Conservation (phyloP, 805 yeast genomes). For the Groenewaldozyma tartarivorans region DNA sequence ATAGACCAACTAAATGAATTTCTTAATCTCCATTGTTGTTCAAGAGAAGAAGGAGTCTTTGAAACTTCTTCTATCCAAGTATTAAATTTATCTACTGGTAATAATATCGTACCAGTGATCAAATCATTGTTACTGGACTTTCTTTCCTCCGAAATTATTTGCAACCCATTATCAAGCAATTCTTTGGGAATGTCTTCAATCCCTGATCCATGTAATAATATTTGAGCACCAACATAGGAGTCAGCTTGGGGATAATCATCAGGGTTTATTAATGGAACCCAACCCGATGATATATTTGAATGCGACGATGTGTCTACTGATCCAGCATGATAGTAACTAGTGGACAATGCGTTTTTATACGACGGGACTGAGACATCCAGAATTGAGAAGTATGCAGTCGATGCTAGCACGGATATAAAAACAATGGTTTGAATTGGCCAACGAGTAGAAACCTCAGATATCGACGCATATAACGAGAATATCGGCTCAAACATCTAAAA, state of each 20-base stretch:
- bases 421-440: conserved; percentile 84
- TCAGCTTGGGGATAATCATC: conserved; percentile 11
- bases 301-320: conserved; percentile 6
- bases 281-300: conserved; percentile 2
- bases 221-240: conserved; percentile 15
- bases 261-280: conserved; percentile 9
- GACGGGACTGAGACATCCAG: conserved; percentile 32
- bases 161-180: neutral
- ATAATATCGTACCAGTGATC: conserved; percentile 6
- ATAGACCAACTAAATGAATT: conserved; percentile 27
- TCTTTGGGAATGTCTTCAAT: conserved; percentile 12
- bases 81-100: conserved; percentile 20
- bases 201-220: conserved; percentile 16
- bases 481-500: conserved; percentile 4
- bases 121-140: neutral
- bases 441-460: conserved; percentile 48
- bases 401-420: conserved; percentile 60
- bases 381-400: conserved; percentile 65
- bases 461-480: conserved; percentile 38
- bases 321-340: conserved; percentile 17
- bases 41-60: conserved; percentile 3
- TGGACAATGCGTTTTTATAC: conserved; percentile 11
- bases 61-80: conserved; percentile 23
- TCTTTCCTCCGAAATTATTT: conserved; percentile 6
- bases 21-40: conserved; percentile 15